These are phyloP conservation scores for Epichloe festucae DNA, from an alignment of 2,329 filamentous ascomycete genomes.

Conservation along the genomic window DNA sequence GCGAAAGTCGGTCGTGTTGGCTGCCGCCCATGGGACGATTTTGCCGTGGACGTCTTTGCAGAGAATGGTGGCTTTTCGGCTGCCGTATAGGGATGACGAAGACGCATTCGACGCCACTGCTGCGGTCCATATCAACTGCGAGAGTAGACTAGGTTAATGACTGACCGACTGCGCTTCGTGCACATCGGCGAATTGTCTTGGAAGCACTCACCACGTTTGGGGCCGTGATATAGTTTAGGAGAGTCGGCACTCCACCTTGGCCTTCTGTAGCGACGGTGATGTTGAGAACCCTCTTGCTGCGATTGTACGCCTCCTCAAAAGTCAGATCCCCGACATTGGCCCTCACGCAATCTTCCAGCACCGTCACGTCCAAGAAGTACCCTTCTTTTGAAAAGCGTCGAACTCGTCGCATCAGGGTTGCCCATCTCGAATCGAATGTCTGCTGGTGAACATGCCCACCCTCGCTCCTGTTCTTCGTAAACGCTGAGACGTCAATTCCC, in stretches of 20 bases:
- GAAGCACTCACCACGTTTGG: constrained; percentile 66
- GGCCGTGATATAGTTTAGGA: constrained; percentile 86
- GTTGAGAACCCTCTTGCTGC: constrained; percentile 77
- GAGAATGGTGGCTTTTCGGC: constrained; percentile 50
- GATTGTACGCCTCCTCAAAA: constrained; percentile 82
- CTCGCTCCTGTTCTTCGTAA: constrained; percentile 32
- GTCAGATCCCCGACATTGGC: constrained; percentile 81
- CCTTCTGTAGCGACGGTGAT: constrained; percentile 75
- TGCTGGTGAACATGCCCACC: constrained; percentile 22
- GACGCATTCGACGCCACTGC: constrained; percentile 64
- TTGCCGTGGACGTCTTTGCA: constrained; percentile 65
- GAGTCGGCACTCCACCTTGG: constrained; percentile 62
- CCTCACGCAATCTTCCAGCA: constrained; percentile 72
- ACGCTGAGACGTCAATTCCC: constrained; percentile 71
- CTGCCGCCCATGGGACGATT: constrained; percentile 61
- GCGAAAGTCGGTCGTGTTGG: constrained; percentile 48
- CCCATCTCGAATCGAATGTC: constrained; percentile 30
- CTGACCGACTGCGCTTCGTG: neutral
- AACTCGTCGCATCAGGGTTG: constrained; percentile 53
- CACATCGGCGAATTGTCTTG: neutral
- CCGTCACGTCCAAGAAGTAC: constrained; percentile 70
- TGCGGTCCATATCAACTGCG: constrained; percentile 64
- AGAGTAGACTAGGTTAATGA: neutral
- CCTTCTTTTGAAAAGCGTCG: constrained; percentile 61
- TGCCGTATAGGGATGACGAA: constrained; percentile 51